phyloP scores from a whole-genome alignment of 2,329 filamentous ascomycete species.

The Neurospora sp. region DNA sequence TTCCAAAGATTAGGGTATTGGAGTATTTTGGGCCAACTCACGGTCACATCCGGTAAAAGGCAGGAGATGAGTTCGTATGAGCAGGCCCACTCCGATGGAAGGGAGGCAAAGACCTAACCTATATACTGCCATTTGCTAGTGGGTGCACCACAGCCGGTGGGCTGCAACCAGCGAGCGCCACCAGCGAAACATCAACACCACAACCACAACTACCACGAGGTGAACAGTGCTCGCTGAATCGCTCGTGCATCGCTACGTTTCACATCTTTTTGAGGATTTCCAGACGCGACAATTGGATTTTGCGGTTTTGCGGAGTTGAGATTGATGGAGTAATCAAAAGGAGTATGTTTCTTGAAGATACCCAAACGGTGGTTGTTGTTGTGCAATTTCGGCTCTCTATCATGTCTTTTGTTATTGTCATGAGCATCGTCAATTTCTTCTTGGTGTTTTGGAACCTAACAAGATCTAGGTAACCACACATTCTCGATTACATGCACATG shows the following conservation, averaged over 20 bases:
- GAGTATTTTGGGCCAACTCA: slow-evolving; percentile 22
- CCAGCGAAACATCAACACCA: background rate
- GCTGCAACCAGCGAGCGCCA: background rate
- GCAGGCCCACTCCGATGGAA: slow-evolving; percentile 16
- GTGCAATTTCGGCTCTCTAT: background rate
- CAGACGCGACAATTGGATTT: background rate
- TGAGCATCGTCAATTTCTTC: background rate
- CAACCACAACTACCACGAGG: background rate
- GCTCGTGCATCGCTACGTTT: background rate
- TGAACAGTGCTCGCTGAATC: background rate
- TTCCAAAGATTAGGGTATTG: slow-evolving; percentile 20
- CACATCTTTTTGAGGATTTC: background rate
- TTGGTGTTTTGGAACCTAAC: background rate
- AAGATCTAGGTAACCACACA: background rate
- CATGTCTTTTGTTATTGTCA: background rate
- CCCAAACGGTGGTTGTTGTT: background rate
- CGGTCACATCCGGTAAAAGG: slow-evolving; percentile 24
- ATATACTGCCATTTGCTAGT: slow-evolving; percentile 11
- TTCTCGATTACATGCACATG: background rate
- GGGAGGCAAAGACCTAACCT: background rate
- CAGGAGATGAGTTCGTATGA: slow-evolving; percentile 23
- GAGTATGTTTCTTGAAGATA: too few relatives aligned
- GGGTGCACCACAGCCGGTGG: background rate
- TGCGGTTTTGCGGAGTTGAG: background rate
- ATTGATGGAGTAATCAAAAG: background rate